Percentiles rank a stretch among this genome's conserved stretches.
Evolutionary conservation across 192 early-diverging fungal species (phyloP).

Genomic region (Coemansia sp.): DNA sequence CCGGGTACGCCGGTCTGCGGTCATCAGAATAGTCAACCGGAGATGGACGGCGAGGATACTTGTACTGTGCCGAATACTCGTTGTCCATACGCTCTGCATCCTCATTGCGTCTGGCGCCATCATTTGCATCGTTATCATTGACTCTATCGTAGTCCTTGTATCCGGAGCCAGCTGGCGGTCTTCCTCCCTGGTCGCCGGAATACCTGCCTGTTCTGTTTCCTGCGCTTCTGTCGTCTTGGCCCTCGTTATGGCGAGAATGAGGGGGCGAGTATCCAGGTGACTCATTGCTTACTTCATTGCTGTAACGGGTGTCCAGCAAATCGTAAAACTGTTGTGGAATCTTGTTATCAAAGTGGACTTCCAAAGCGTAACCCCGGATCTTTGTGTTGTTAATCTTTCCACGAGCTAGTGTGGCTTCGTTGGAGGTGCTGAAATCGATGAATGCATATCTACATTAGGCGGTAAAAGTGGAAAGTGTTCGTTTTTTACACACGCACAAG

Average conservation of each 20-base stretch:
- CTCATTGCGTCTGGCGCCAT: neutral
- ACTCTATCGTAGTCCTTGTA: constrained; percentile 6
- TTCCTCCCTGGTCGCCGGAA: neutral
- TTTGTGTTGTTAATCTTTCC: constrained; percentile 30
- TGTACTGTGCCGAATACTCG: neutral
- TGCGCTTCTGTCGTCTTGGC: neutral
- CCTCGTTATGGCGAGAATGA: constrained; percentile 1
- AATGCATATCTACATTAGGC: constrained; percentile 39
- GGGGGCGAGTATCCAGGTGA: neutral
- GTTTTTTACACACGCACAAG: neutral
- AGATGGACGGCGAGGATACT: neutral
- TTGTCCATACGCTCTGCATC: neutral
- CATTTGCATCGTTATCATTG: neutral
- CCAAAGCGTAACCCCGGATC: constrained; percentile 24
- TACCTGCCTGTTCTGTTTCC: neutral
- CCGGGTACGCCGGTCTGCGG: neutral
- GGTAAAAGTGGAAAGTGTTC: neutral
- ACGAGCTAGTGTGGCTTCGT: constrained; percentile 36
- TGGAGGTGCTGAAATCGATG: constrained; percentile 35
- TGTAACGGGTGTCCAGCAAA: constrained; percentile 13
- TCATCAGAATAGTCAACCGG: neutral
- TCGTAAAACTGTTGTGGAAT: constrained; percentile 30
- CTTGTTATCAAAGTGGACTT: constrained; percentile 50
- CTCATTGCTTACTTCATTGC: neutral
- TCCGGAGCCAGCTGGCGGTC: neutral